Evolutionary conservation across 306 rosid species (phyloP), one percentile per base, ranked within the genome.

Genomic region (Senna siamea): DNA sequence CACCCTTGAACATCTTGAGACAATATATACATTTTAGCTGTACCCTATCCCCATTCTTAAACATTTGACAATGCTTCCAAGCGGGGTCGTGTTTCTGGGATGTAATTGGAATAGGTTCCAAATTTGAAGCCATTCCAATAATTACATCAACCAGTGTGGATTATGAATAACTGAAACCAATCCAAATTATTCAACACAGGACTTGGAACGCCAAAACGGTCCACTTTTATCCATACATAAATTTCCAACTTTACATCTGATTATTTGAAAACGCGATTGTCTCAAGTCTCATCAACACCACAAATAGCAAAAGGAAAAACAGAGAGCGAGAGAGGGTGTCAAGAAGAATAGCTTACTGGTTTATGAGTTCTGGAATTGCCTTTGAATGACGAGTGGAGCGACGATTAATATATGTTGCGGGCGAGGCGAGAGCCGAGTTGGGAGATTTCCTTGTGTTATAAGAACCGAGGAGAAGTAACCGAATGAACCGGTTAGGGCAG

Each of bases 1-100:
- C 98, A 79, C 98, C 98, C 82, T 88, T 93, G 76, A 93, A 93
- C 85, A 93, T 72, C 73, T 93, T 91, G 65, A 62, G 70, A 84
- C 98, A 93, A 72, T 93, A 91, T 50, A 87, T 77, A 55, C 97
- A 93, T 83, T 91, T 91, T 18, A 93, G 86, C 73, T 89, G 93
- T 47, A 88, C 84, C 80, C 87, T 91, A 11, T 91, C 98, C 86
- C 92, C 98, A 79, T 80, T 85, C 83, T 83, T 91, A 78, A 86
- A 93, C 96, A 93, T 85, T 76, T 91, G 93, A 79, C 90, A 89
- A 78, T 93, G 97, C 74, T 86, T 91, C 97, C 98, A 93, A 4
- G 98, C 97, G 0, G 96, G 97, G 85, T 93, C 98, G 9, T 91
- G 97, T 74, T 93, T 93, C 52, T 89, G 98, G 19, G 98, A 65